A percentile compares a stretch with the other conserved stretches of the same genome.
Conservation (phyloP, 805 yeast genomes). For the Ogataea ganodermae region DNA sequence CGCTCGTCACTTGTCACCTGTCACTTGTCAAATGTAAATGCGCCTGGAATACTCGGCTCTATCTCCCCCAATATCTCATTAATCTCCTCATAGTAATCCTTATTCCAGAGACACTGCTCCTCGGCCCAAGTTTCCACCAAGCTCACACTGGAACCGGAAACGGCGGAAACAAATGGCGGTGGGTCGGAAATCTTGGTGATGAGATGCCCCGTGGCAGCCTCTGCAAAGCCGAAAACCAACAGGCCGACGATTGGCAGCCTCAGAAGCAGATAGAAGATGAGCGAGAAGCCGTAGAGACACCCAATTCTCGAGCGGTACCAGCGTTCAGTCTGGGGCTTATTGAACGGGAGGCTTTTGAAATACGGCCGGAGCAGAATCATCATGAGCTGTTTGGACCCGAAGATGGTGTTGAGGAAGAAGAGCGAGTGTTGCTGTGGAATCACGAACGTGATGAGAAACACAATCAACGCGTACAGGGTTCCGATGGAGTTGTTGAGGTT, state of each 20-base stretch:
- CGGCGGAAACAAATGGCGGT: conserved; percentile 29
- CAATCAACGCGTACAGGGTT: conserved; percentile 41
- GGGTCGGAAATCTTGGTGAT: conserved; percentile 56
- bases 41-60: conserved; percentile 20
- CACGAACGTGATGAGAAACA: conserved; percentile 39
- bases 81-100: conserved; percentile 20
- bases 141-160: conserved; percentile 1
- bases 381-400: conserved; percentile 47
- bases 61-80: conserved; percentile 14
- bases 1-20: not conserved
- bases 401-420: conserved; percentile 43
- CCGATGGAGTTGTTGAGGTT: conserved; percentile 49
- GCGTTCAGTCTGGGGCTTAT: conserved; percentile 41
- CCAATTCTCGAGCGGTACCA: conserved; percentile 60
- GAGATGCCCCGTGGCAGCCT: conserved; percentile 54
- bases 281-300: conserved; percentile 55
- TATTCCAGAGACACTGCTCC: conserved; percentile 21
- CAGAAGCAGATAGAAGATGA: conserved; percentile 46
- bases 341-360: conserved; percentile 48
- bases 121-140: conserved; percentile 16
- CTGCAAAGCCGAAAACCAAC: conserved; percentile 52
- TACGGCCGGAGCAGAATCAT: conserved; percentile 53
- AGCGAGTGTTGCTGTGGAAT: conserved; percentile 40
- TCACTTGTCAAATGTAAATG: conserved; percentile 8
- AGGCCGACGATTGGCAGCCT: conserved; percentile 48